Base-by-base conservation (phyloP, 2,329 filamentous ascomycete genomes). In the Dothideomycetes sp. region DNA sequence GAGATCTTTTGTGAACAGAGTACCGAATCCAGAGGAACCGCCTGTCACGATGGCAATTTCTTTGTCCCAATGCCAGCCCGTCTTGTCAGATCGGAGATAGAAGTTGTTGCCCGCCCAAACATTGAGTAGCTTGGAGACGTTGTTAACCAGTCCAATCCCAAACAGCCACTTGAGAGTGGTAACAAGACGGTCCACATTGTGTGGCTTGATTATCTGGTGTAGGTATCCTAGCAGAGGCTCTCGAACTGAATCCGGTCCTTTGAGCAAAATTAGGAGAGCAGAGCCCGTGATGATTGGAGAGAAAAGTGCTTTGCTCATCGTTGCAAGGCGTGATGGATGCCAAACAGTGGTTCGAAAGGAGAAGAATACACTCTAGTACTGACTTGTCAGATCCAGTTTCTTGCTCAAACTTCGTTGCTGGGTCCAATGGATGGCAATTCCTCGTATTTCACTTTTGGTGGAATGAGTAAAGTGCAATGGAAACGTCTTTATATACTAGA, bases 1-100 rank as follows among this genome's bases (percentile, higher is more conserved):
- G 27, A 66, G 55, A 11, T 57, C 53, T 34, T 57, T 52, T 1
- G 53, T 56, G 33, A 64, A 54, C 11, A 55, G 51, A 28, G 53
- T 49, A 4, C 64, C 64, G 33, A 67, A 64, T 5, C 64, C 64
- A 29, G 50, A 51, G 11, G 51, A 55, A 18, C 52, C 58, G 20
- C 58, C 58, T 15, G 57, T 61, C 20, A 61, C 52, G 25, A 61
- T 50, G 10, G 55, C 58, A 37, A 61, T 51, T 40, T 61, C 54
- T 52, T 66, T 51, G 3, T 51, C 46, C 57, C 58, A 61, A 39
- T 55, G 47, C 49, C 60, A 61, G 38, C 47, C 44, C 41, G 56
- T 52, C 45, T 58, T 59, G 43, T 60, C 54, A 5, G 56, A 57
- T 33, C 48, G 51, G 9, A 61, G 35, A 10, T 59, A 56, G 53